Evolutionary conservation across 2,329 filamentous ascomycete genomes (phyloP).

Genomic region (Raffaelea albimanens): DNA sequence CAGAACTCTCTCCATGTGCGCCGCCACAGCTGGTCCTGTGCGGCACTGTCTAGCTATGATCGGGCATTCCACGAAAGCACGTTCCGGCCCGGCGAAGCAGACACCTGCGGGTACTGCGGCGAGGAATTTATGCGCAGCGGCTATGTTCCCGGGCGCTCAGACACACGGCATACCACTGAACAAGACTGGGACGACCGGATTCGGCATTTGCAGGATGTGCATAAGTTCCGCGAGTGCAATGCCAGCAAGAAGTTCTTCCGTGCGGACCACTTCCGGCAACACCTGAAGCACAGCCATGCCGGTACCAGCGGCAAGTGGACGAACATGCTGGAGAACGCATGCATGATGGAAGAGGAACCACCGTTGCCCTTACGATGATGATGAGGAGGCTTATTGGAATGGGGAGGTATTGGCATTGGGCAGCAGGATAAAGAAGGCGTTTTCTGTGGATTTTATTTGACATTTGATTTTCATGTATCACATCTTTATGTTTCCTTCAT

Average conservation of each 20-base stretch:
- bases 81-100: slow-evolving; percentile 54
- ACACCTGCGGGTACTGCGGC: slow-evolving; percentile 91
- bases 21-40: slow-evolving; percentile 94
- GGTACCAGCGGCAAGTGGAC: slow-evolving; percentile 98
- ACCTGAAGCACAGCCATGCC: slow-evolving; percentile 94
- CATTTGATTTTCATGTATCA: no score
- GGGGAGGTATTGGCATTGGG: no score
- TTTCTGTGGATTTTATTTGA: no score
- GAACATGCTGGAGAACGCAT: slow-evolving; percentile 92
- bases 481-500: no score
- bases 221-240: slow-evolving; percentile 98
- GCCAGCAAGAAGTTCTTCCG: slow-evolving; percentile 97
- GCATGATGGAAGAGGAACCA: slow-evolving; percentile 82
- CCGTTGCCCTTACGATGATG: slow-evolving; percentile 33
- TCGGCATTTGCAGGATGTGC: slow-evolving; percentile 78
- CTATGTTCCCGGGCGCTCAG: slow-evolving; percentile 23
- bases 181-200: slow-evolving; percentile 83
- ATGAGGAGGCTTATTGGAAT: background rate
- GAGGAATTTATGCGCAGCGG: slow-evolving; percentile 65
- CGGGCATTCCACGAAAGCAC: slow-evolving; percentile 81
- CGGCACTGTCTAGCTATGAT: slow-evolving; percentile 66
- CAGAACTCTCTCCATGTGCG: slow-evolving; percentile 91
- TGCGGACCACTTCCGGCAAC: slow-evolving; percentile 95
- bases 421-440: no score
- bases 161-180: slow-evolving; percentile 49